Evolutionary conservation across 306 rosid species (phyloP), one percentile per base, ranked within the genome.

Genomic region (barrel medic (Medicago truncatula)): DNA sequence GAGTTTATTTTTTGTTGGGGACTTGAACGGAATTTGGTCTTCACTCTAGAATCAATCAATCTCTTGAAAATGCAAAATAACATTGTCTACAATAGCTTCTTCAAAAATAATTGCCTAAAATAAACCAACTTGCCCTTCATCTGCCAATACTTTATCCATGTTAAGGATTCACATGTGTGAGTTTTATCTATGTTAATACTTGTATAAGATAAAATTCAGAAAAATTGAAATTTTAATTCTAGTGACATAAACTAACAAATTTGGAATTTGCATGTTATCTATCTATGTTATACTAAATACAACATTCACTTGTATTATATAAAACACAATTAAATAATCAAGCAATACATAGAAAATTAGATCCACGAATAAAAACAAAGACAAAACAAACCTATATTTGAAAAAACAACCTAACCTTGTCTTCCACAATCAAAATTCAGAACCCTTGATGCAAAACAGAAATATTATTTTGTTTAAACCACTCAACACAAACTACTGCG

Each of bases 391-490:
- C 54, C 54, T 40, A 39, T 40, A 66, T 16, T 64, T 38, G 21
- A 38, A 47, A 64, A 38, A 25, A 64, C 49, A 64, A 38, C 70
- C 50, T 64, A 64, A 38, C 70, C 50, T 64, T 39, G n/a, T 38
- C 70, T 17, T 63, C 47, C 15, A 36, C 28, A 64, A 64, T 38
- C 50, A 4, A 39, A 64, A 65, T 21, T 41, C 15, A 64, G 7
- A 64, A 16, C 14, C 49, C 15, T 43, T 43, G 49, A 11, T 8
- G 11, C 1, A 43, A 43, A 43, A 14, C 64, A 23, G 23, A 52
- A 52, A n/a, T 52, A 21, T 52, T 17, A 23, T 23, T 23, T 23
- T 23, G 28, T 23, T 23, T 23, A 64, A 64, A 64, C 6, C 47
- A 9, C 50, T 38, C 15, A 5, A 7, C 49, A 64, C 8, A 49